These are phyloP conservation scores for Tylopilus sp. DNA, from an alignment of 768 basidiomycete genomes.

Conservation along the genomic window DNA sequence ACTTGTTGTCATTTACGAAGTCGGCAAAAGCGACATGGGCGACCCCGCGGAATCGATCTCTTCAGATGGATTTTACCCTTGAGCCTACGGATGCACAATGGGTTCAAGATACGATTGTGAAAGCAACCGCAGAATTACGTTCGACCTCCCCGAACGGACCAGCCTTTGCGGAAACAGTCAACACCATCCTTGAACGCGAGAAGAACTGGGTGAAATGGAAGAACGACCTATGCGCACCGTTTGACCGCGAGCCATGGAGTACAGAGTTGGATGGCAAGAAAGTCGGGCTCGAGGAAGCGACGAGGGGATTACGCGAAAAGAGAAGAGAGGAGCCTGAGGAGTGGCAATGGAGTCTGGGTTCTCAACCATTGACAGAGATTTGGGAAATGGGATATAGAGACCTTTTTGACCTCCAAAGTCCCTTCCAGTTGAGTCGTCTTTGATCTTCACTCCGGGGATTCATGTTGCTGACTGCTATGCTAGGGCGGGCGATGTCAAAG, in stretches of 20 bases:
- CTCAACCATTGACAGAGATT: constrained; percentile 70
- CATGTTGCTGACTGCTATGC: constrained; percentile 4
- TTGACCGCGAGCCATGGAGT: constrained; percentile 70
- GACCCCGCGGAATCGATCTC: constrained; percentile 66
- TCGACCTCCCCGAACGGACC: constrained; percentile 78
- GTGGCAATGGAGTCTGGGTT: constrained; percentile 66
- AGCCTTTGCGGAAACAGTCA: constrained; percentile 71
- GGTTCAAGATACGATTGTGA: constrained; percentile 67
- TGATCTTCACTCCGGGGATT: neutral
- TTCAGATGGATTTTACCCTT: constrained; percentile 81
- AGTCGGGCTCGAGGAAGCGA: constrained; percentile 62
- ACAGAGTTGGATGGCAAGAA: constrained; percentile 45
- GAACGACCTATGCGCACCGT: constrained; percentile 73
- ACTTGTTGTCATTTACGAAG: constrained; percentile 74
- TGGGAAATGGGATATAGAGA: constrained; percentile 81
- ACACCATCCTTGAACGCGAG: constrained; percentile 72
- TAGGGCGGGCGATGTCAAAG: constrained; percentile 71
- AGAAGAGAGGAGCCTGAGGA: constrained; percentile 57
- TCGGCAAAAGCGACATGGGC: constrained; percentile 58
- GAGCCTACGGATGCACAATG: constrained; percentile 66
- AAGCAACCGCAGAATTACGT: constrained; percentile 52
- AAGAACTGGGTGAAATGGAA: constrained; percentile 93
- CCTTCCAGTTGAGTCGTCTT: constrained; percentile 56
- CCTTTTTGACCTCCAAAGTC: constrained; percentile 56
- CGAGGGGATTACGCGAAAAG: constrained; percentile 45